Base-by-base conservation (phyloP, 2,329 filamentous ascomycete species). In the Exophiala sp. region DNA sequence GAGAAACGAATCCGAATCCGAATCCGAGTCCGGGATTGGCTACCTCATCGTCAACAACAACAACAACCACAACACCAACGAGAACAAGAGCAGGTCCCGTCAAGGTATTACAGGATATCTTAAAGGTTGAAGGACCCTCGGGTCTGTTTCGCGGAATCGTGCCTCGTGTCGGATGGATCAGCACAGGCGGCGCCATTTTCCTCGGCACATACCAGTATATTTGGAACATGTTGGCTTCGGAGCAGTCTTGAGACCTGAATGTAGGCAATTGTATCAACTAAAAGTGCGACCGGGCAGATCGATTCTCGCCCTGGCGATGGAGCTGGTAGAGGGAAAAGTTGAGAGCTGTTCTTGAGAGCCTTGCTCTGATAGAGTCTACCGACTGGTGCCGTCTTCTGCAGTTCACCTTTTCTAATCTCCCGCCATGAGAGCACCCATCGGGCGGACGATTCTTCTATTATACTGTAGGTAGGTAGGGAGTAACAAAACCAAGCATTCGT, bases 141-240 rank as follows among this genome's bases (percentile, higher is more conserved):
- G 73, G 67, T 21, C 70, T 77, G 46, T 73, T 72, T 63, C 67
- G 70, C 32, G 73, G 73, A 1, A 70, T 84, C 59, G 89, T 85
- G 13, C 93, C 93, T 1, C 76, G 93, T 46, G 83, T 95, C 8
- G 84, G 88, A 55, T 97, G 93, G 90, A 98, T 98, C 65, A 93
- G 88, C 59, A 85, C 88, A 49, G 93, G 93, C 2, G 93, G 93
- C 1, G 88, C 91, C 9, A 88, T 98, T 27, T 98, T 98, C 71
- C 68, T 97, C 63, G 93, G 91, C 1, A 91, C 86, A 62, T 96
- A 96, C 68, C 88, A 95, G 68, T 93, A 52, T 49, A 58, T 57
- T 2, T 55, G 22, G 44, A 57, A 57, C 41, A 27, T 41, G 7
- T 27, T 55, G 14, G 52, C 39, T 3, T n/a, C 29, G 19, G 48